These are phyloP conservation scores for Alternaria sp. DNA, from an alignment of 2,329 filamentous ascomycete species.

Conservation along the genomic window DNA sequence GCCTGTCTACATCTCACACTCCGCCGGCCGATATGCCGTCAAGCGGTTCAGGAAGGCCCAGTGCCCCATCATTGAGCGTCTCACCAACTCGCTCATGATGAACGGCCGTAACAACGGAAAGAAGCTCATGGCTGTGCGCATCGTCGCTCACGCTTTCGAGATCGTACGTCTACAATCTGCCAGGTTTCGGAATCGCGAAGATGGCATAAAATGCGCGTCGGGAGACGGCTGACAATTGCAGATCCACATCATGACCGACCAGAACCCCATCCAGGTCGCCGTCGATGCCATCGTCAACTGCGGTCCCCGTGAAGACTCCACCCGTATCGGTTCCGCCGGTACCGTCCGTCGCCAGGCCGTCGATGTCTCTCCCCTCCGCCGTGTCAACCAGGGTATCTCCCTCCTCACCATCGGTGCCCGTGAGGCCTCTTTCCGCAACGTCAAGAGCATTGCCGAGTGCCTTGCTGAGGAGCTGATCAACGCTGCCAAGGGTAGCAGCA, in stretches of 20 bases:
- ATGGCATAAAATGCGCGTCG: neutral
- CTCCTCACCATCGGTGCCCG: slow-evolving; percentile 99
- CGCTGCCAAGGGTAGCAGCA: slow-evolving; percentile 99
- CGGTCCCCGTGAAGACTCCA: slow-evolving; percentile 99
- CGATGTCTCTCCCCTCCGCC: slow-evolving; percentile 98
- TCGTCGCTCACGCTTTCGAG: slow-evolving; percentile 98
- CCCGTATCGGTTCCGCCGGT: slow-evolving; percentile 98
- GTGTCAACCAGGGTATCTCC: slow-evolving; percentile 99
- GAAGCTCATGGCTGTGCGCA: slow-evolving; percentile 99
- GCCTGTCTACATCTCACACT: slow-evolving; percentile 99
- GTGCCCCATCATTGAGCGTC: slow-evolving; percentile 99
- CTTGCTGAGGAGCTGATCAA: slow-evolving; percentile 99
- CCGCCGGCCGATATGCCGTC: slow-evolving; percentile 95
- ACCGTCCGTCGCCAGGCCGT: slow-evolving; percentile 99
- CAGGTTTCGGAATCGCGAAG: neutral
- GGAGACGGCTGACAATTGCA: slow-evolving; percentile 51
- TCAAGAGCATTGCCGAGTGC: slow-evolving; percentile 99
- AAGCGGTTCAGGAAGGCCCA: slow-evolving; percentile 99
- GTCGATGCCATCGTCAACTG: slow-evolving; percentile 99
- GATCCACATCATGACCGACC: slow-evolving; percentile 99
- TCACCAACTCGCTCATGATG: slow-evolving; percentile 99
- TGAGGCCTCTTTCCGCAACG: slow-evolving; percentile 99
- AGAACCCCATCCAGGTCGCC: slow-evolving; percentile 99
- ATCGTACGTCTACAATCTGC: slow-evolving; percentile 73
- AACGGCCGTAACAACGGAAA: slow-evolving; percentile 99